phyloP scores from a whole-genome alignment of 345 rosid species.

The Salix exigua region DNA sequence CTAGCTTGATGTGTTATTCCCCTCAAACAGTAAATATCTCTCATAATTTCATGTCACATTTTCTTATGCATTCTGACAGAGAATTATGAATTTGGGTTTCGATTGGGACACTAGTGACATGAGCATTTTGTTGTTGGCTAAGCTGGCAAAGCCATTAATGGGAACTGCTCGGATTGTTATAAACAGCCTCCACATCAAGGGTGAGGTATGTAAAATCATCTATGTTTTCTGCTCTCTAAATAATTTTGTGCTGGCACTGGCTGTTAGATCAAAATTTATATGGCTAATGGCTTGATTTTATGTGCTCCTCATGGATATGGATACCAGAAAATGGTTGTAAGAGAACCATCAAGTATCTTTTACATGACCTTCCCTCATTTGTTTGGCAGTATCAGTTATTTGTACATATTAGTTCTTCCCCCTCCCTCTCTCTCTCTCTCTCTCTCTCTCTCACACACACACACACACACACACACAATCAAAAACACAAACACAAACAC shows the following conservation, averaged over 20 bases:
- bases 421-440: too few relatives aligned
- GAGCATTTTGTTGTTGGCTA: constrained; percentile 80
- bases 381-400: too few relatives aligned
- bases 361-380: not conserved
- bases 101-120: constrained; percentile 83
- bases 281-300: not conserved
- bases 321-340: not conserved
- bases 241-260: not conserved
- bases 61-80: constrained; percentile 39
- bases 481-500: too few relatives aligned
- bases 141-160: constrained; percentile 75
- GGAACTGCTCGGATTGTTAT: constrained; percentile 87
- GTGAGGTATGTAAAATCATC: constrained; percentile 61
- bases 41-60: constrained; percentile 7
- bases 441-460: too few relatives aligned
- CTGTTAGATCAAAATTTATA: not conserved
- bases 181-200: constrained; percentile 90
- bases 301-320: not conserved
- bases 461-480: too few relatives aligned
- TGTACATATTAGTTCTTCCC: too few relatives aligned
- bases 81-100: constrained; percentile 67
- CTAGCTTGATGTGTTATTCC: constrained; percentile 10
- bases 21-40: not conserved
- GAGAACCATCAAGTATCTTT: not conserved
- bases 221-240: not conserved